A percentile compares a stretch with the other conserved stretches of the same genome.
phyloP scores from a whole-genome alignment of 2,329 filamentous ascomycete species.

The Calycina marina region DNA sequence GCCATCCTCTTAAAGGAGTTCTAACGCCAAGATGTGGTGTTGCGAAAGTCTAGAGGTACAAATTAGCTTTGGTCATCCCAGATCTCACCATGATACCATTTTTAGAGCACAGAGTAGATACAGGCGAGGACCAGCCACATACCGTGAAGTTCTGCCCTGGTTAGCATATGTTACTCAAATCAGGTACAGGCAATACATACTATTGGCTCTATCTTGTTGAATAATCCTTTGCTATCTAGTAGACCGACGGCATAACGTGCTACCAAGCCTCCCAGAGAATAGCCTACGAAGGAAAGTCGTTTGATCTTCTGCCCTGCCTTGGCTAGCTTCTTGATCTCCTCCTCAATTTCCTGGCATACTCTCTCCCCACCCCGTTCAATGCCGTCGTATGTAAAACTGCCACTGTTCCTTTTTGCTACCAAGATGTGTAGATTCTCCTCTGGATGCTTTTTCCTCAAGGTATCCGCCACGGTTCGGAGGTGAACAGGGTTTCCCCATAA shows the following conservation, averaged over 20 bases:
- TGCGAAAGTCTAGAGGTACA: constrained; percentile 90
- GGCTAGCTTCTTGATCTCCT: constrained; percentile 41
- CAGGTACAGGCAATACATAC: constrained; percentile 27
- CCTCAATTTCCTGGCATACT: constrained; percentile 51
- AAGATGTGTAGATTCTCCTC: constrained; percentile 55
- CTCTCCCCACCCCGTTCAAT: constrained; percentile 55
- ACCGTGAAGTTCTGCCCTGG: constrained; percentile 58
- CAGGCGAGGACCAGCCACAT: too few relatives aligned
- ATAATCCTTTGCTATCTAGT: constrained; percentile 63
- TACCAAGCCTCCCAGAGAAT: constrained; percentile 78
- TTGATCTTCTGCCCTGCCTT: constrained; percentile 54
- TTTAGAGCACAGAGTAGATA: too few relatives aligned
- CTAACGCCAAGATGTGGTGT: constrained; percentile 70
- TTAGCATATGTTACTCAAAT: constrained; percentile 1
- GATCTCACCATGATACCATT: background rate
- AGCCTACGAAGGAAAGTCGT: constrained; percentile 78
- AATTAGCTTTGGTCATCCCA: background rate
- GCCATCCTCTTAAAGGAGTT: constrained; percentile 50
- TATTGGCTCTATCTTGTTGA: constrained; percentile 68
- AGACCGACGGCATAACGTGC: constrained; percentile 77
- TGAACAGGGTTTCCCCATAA: constrained; percentile 72
- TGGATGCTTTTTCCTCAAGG: constrained; percentile 44
- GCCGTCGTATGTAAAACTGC: constrained; percentile 58
- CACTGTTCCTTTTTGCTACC: constrained; percentile 57
- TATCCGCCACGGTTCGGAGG: constrained; percentile 51